phyloP scores from a whole-genome alignment of 2,329 filamentous ascomycete genomes.

The Alternaria viburni region DNA sequence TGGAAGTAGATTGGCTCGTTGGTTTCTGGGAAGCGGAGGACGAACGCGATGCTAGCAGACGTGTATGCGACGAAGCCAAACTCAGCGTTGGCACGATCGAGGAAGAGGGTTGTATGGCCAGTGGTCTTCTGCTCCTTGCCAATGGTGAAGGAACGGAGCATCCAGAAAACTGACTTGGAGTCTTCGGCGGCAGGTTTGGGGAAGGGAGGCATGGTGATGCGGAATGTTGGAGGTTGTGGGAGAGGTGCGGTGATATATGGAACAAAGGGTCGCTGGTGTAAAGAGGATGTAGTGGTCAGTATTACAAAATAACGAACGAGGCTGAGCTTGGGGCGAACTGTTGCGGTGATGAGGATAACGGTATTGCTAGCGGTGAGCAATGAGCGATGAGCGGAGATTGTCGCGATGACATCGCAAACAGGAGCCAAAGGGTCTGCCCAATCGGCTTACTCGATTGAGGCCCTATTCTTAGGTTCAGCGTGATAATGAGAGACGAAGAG shows the following conservation, averaged over 20 bases:
- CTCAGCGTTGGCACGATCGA: constrained; percentile 24
- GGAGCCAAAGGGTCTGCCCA: background rate
- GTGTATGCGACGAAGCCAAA: constrained; percentile 21
- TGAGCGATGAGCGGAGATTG: background rate
- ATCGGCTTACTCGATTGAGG: background rate
- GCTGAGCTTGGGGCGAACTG: too few species aligned
- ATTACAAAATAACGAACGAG: too few species aligned
- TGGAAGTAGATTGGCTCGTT: constrained; percentile 23
- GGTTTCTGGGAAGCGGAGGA: constrained; percentile 16
- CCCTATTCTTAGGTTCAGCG: background rate
- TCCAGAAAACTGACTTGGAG: constrained; percentile 6
- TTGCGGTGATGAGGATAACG: background rate
- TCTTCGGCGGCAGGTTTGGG: rapidly evolving
- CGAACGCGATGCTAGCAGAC: background rate
- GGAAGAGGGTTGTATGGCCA: background rate
- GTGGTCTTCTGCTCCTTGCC: constrained; percentile 11
- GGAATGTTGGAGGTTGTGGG: rapidly evolving
- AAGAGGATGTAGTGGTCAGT: too few species aligned
- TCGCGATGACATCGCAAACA: background rate
- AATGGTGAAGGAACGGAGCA: constrained; percentile 11
- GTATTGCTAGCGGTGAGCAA: background rate
- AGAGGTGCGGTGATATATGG: background rate
- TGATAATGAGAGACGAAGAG: background rate
- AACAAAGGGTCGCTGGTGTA: background rate
- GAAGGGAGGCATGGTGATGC: background rate